These are phyloP conservation scores for Iris pallida DNA, from an alignment of 116 monocot genomes.

Conservation along the genomic window DNA sequence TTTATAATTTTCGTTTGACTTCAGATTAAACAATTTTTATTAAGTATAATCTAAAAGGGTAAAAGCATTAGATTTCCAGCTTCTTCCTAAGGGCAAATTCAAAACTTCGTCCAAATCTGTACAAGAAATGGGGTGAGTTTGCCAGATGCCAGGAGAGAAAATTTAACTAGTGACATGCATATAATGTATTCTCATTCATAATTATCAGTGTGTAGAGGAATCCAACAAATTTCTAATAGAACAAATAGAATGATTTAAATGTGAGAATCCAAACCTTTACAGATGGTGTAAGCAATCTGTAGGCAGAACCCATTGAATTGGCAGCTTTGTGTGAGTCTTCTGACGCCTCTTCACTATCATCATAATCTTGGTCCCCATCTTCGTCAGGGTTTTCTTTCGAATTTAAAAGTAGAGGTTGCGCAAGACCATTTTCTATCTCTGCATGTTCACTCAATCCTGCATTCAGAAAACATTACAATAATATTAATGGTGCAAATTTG, in stretches of 20 bases:
- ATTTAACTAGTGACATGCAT: neutral
- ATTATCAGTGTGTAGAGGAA: neutral
- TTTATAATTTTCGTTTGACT: too few species aligned
- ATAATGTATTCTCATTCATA: neutral
- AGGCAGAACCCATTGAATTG: constrained; percentile 64
- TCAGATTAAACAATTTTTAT: too few species aligned
- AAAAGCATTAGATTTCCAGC: too few species aligned
- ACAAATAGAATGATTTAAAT: neutral
- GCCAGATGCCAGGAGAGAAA: too few species aligned
- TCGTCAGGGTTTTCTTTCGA: constrained; percentile 39
- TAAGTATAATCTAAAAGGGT: too few species aligned
- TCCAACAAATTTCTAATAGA: neutral
- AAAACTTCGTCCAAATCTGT: too few species aligned
- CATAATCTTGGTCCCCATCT: constrained; percentile 50
- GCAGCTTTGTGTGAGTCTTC: constrained; percentile 56
- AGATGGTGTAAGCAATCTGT: constrained; percentile 85
- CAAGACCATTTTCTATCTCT: constrained; percentile 49
- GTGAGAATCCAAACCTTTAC: constrained; percentile 53
- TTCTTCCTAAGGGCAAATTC: too few species aligned
- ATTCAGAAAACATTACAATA: too few species aligned
- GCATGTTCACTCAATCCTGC: constrained; percentile 18
- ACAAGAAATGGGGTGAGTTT: too few species aligned
- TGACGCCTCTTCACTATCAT: constrained; percentile 62
- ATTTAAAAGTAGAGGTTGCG: constrained; percentile 45
- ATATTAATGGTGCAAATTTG: too few species aligned